Evolutionary conservation across 495 filamentous ascomycete genomes (phyloP).

Genomic region (Penicillium soppii): DNA sequence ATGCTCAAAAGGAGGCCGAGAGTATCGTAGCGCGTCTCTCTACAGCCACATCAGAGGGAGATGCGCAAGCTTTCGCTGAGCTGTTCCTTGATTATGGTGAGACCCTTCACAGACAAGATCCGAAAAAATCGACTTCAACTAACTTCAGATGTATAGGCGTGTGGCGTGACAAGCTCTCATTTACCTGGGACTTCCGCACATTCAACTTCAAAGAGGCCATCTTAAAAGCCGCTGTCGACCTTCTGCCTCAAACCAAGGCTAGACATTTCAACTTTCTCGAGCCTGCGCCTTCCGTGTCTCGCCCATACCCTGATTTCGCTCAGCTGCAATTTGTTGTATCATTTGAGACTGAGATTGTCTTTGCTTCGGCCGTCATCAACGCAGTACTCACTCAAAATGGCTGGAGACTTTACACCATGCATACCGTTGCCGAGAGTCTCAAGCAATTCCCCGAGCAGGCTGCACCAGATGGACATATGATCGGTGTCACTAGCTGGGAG

Average conservation of each 20-base stretch:
- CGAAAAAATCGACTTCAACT: conserved; percentile 3
- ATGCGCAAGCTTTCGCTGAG: conserved; percentile 20
- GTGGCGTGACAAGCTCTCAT: conserved; percentile 27
- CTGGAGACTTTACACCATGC: conserved; percentile 25
- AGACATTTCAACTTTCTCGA: conserved; percentile 20
- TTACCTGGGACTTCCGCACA: conserved; percentile 26
- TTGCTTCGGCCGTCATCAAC: conserved; percentile 25
- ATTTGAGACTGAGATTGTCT: conserved; percentile 23
- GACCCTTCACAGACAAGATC: neutral
- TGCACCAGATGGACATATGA: conserved; percentile 24
- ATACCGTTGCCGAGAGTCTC: conserved; percentile 22
- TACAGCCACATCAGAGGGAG: conserved; percentile 4
- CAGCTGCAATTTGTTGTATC: conserved; percentile 23
- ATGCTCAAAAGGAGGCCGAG: conserved; percentile 19
- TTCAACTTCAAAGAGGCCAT: conserved; percentile 23
- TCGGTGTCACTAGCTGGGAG: conserved; percentile 23
- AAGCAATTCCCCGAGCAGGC: conserved; percentile 18
- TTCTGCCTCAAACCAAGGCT: conserved; percentile 23
- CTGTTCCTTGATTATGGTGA: conserved; percentile 24
- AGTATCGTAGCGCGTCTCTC: conserved; percentile 15
- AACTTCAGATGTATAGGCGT: conserved; percentile 15
- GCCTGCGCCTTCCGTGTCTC: conserved; percentile 18
- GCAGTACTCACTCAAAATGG: conserved; percentile 20
- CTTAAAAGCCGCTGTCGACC: conserved; percentile 22
- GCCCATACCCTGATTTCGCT: conserved; percentile 22